These are phyloP conservation scores for Melanopsichium pennsylvanicum DNA, from an alignment of 1,284 basidiomycete genomes.

Conservation along the genomic window DNA sequence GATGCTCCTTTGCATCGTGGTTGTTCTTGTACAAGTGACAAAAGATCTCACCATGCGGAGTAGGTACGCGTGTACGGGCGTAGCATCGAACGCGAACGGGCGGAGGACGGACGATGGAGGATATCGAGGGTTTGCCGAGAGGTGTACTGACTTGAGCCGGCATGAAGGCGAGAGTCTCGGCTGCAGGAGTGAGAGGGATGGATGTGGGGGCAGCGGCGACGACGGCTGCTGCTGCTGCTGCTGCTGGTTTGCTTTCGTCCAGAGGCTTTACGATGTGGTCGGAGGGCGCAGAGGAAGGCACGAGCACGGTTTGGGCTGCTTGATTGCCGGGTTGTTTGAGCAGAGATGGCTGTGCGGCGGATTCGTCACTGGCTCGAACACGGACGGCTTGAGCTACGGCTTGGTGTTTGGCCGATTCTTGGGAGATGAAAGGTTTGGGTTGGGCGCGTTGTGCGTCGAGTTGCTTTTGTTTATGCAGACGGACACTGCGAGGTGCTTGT, in stretches of 20 bases:
- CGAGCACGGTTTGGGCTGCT: conserved; percentile 20
- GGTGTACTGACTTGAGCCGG: conserved; percentile 26
- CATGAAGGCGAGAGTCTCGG: conserved; percentile 8
- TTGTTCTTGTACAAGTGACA: conserved; percentile 91
- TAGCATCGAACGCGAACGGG: conserved; percentile 77
- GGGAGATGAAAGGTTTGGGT: neutral
- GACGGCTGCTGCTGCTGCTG: too few relatives aligned
- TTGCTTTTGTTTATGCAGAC: conserved; percentile 36
- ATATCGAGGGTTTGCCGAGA: conserved; percentile 27
- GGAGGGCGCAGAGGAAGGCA: conserved; percentile 18
- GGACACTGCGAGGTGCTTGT: conserved; percentile 47
- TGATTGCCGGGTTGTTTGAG: conserved; percentile 33
- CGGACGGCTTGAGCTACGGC: conserved; percentile 7
- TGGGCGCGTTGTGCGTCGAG: conserved; percentile 26
- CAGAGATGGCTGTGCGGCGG: conserved; percentile 21
- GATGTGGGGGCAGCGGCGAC: conserved; percentile 2
- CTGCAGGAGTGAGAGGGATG: conserved; percentile 14
- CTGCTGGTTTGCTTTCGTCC: conserved; percentile 39
- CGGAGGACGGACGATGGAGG: conserved; percentile 51
- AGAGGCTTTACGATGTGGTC: conserved; percentile 25
- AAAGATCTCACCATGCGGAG: conserved; percentile 91
- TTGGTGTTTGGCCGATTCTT: neutral
- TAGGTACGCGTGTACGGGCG: conserved; percentile 95
- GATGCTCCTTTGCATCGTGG: conserved; percentile 87
- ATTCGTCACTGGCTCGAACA: conserved; percentile 32